Conservation (phyloP, 371 early-diverging fungal genomes). For the Entomophthora muscae region DNA sequence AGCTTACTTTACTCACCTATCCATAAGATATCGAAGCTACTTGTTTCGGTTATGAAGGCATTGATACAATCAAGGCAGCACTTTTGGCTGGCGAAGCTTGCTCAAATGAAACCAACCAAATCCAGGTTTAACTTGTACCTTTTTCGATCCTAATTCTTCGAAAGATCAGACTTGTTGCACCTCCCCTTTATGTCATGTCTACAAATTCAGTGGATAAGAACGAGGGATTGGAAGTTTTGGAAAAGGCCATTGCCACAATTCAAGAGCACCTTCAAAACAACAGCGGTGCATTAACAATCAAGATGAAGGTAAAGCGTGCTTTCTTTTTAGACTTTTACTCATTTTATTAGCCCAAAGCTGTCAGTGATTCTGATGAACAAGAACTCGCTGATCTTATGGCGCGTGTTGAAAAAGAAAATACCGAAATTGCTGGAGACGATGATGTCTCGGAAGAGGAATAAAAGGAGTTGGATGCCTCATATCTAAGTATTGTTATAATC, state of each 20-base stretch:
- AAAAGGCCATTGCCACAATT: slow-evolving; percentile 68
- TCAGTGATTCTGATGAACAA: slow-evolving; percentile 83
- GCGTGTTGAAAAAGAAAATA: slow-evolving; percentile 83
- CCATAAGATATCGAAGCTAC: slow-evolving; percentile 81
- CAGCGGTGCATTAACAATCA: slow-evolving; percentile 62
- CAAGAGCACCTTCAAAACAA: slow-evolving; percentile 56
- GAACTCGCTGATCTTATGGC: slow-evolving; percentile 88
- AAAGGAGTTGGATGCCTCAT: no score
- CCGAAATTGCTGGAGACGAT: slow-evolving; percentile 85
- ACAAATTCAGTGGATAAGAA: slow-evolving; percentile 78
- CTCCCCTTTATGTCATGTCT: slow-evolving; percentile 88
- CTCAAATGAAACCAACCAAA: slow-evolving; percentile 64
- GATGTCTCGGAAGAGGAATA: slow-evolving; percentile 44
- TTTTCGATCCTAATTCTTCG: slow-evolving; percentile 10
- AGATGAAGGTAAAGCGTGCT: slow-evolving; percentile 48
- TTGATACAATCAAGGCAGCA: slow-evolving; percentile 91
- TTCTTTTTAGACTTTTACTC: neutral
- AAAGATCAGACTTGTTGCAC: slow-evolving; percentile 62
- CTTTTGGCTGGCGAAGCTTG: slow-evolving; percentile 77
- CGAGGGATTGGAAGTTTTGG: slow-evolving; percentile 70
- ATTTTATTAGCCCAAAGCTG: slow-evolving; percentile 44
- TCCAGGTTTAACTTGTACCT: slow-evolving; percentile 30
- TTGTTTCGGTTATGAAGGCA: slow-evolving; percentile 93
- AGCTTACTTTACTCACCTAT: slow-evolving; percentile 1
- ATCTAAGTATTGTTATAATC: no score